Evolutionary conservation across 805 yeast species (phyloP), one percentile per base, ranked within the genome.

Genomic region (Candida ulmi): DNA sequence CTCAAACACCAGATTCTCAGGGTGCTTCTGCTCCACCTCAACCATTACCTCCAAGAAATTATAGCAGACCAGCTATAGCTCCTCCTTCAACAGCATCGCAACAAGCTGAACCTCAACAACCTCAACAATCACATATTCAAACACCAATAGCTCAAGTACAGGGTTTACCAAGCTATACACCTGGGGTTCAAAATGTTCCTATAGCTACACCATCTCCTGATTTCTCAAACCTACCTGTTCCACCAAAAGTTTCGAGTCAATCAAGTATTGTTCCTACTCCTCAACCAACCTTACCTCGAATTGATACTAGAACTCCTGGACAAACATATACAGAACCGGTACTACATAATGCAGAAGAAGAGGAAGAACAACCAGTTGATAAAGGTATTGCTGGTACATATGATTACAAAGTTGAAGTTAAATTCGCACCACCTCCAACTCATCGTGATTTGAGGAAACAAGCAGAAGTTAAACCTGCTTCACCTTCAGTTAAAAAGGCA

Each of bases 361-460:
- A 36, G 8, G 42, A 36, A 6, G 49, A 47, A 27, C 42, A 38
- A n/a, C 46, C 43, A 11, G 41, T 42, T 15, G 35, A 39, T 3
- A 50, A 44, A n/a, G 54, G 60, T 13, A 55, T 69, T 31, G 53
- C 69, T 4, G 71, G 70, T 0, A 17, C 43, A 6, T 62, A 62
- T 40, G 50, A 58, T 25, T 55, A 67, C 39, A 45, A 61, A 11
- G 64, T 68, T 11, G 51, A 48, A 27, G 51, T 50, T 11, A 48
- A 45, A 21, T 47, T 58, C 50, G 60, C 58, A 17, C 64, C 67
- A 8, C 67, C 67, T 8, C 66, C 66, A 39, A 50, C 41, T n/a
- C 65, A 56, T 15, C 39, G 23, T 11, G 50, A 46, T 25, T 6
- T 26, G 7, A 18, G 11, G 15, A 16, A n/a, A 28, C 18, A 38